A percentile compares a stretch with the other conserved stretches of the same genome.
These are phyloP conservation scores for Hypholoma sublateritium DNA, from an alignment of 768 basidiomycete species.

Conservation along the genomic window DNA sequence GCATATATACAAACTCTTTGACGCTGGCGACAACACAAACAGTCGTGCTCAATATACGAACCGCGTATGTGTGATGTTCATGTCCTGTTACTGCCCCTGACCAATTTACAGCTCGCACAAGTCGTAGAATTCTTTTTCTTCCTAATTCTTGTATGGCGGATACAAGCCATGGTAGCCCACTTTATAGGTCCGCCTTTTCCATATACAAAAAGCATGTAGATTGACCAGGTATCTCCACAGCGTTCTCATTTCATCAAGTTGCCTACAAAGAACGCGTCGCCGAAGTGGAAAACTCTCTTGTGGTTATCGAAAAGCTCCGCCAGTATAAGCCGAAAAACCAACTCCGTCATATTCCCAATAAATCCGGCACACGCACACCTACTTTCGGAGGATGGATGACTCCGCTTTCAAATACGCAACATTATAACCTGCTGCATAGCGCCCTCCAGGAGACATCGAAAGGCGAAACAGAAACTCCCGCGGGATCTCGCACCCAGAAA, in stretches of 20 bases:
- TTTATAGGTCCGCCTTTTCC: constrained; percentile 41
- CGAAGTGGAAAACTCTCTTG: constrained; percentile 50
- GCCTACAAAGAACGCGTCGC: constrained; percentile 75
- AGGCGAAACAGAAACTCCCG: not conserved
- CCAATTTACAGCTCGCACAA: constrained; percentile 47
- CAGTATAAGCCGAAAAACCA: constrained; percentile 54
- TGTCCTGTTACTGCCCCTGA: not conserved
- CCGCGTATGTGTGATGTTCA: constrained; percentile 35
- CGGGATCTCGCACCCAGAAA: not conserved
- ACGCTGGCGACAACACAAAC: constrained; percentile 29
- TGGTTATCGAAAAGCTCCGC: constrained; percentile 66
- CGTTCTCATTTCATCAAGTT: constrained; percentile 75
- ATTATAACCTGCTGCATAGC: constrained; percentile 32
- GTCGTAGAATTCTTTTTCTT: constrained; percentile 77
- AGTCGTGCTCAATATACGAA: constrained; percentile 65
- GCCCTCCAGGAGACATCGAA: constrained; percentile 24
- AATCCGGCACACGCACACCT: constrained; percentile 44
- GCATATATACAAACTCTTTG: constrained; percentile 60
- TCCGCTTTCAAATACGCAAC: constrained; percentile 45
- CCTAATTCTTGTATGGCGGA: constrained; percentile 59
- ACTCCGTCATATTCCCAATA: constrained; percentile 22
- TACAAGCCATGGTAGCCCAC: constrained; percentile 70
- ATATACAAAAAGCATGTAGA: not conserved
- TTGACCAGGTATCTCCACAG: constrained; percentile 25
- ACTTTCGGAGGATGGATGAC: constrained; percentile 33